Conservation (phyloP, 305 asterid genomes). For the Solanum hybrid region DNA sequence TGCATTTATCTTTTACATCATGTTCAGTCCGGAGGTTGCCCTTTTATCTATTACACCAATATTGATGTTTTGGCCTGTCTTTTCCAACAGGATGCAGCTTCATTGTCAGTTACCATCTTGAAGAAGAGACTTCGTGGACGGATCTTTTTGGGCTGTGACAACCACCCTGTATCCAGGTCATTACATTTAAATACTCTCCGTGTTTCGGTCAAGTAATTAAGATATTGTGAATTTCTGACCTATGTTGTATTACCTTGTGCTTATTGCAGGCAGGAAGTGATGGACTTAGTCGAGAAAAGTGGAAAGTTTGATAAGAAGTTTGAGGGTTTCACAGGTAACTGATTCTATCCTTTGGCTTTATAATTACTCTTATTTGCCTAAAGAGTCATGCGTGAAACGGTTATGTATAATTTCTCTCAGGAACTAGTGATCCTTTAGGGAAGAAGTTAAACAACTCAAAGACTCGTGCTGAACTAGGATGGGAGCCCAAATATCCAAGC, state of each 20-base stretch:
- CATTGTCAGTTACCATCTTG: conserved; percentile 59
- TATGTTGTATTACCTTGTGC: neutral
- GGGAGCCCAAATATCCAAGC: conserved; percentile 86
- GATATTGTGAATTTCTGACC: neutral
- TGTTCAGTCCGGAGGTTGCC: neutral
- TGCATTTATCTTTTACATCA: neutral
- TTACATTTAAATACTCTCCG: neutral
- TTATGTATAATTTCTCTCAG: conserved; percentile 23
- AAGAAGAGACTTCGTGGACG: conserved; percentile 56
- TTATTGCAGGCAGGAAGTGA: conserved; percentile 63
- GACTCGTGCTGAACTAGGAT: conserved; percentile 62
- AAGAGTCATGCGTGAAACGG: neutral
- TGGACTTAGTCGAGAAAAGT: conserved; percentile 65
- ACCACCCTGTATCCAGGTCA: conserved; percentile 81
- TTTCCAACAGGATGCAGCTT: conserved; percentile 72
- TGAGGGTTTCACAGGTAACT: conserved; percentile 61
- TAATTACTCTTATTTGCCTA: neutral
- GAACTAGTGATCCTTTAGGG: conserved; percentile 67
- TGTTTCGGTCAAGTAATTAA: neutral
- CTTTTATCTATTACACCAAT: neutral
- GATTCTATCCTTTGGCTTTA: neutral
- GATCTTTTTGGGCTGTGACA: conserved; percentile 82
- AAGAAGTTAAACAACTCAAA: conserved; percentile 76
- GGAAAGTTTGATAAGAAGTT: conserved; percentile 66
- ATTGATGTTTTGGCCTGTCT: neutral